Percentiles rank a stretch among this genome's conserved stretches.
phyloP scores from a whole-genome alignment of 306 rosid species.

The Medicago truncatula region MtrunA17r5.0-ANR NC_053044.1:52965501-52966000 shows the following conservation, averaged over 20 bases:
- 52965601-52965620: slow-evolving; percentile 16
- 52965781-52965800: not conserved
- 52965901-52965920: slow-evolving; percentile 42
- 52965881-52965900: slow-evolving; percentile 46
- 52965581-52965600: slow-evolving; percentile 44
- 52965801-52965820: not conserved
- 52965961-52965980: not conserved
- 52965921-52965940: not conserved
- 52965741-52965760: not conserved
- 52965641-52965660: not conserved
- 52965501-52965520: slow-evolving; percentile 59
- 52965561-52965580: slow-evolving; percentile 52
- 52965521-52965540: slow-evolving; percentile 39
- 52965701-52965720: not conserved
- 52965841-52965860: slow-evolving; percentile 29
- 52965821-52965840: slow-evolving; percentile 43
- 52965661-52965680: not conserved
- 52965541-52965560: slow-evolving; percentile 57
- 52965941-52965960: not conserved
- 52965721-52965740: not conserved
- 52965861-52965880: slow-evolving; percentile 36
- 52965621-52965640: not conserved
- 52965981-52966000: not conserved
- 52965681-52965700: not conserved
- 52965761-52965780: not conserved